Evolutionary conservation across 176 grass and related monocot genomes (phyloP).

Genomic region (Musa schizocarpa): DNA sequence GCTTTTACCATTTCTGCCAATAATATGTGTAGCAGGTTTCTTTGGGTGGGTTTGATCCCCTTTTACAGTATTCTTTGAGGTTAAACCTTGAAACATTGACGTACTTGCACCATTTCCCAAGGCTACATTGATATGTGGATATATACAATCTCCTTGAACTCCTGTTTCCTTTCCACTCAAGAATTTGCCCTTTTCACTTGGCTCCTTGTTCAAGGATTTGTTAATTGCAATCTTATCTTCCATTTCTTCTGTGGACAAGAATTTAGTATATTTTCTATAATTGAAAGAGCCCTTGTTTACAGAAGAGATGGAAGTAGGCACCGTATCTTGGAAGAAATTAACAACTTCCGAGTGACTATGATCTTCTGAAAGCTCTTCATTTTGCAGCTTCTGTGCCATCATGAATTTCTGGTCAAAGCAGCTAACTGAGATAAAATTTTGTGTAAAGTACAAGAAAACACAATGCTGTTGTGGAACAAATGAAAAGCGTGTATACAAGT

Average conservation of each 20-base stretch:
- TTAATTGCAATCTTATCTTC: slow-evolving; percentile 20
- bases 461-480: background rate
- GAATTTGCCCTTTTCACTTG: slow-evolving; percentile 10
- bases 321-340: slow-evolving; percentile 54
- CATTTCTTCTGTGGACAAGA: slow-evolving; percentile 32
- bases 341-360: slow-evolving; percentile 65
- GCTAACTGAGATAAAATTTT: background rate
- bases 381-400: slow-evolving; percentile 45
- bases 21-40: slow-evolving; percentile 19
- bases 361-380: slow-evolving; percentile 60
- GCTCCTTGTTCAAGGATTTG: slow-evolving; percentile 7
- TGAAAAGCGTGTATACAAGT: slow-evolving; percentile 8
- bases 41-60: slow-evolving; percentile 23
- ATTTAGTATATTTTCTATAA: slow-evolving; percentile 15
- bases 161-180: slow-evolving; percentile 27
- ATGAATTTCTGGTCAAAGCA: slow-evolving; percentile 31
- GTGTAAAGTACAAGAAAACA: slow-evolving; percentile 13
- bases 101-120: slow-evolving; percentile 24
- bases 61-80: slow-evolving; percentile 22
- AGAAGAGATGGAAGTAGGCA: slow-evolving; percentile 65
- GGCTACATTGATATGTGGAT: slow-evolving; percentile 18
- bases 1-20: too few species aligned
- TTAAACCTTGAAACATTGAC: slow-evolving; percentile 31
- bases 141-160: slow-evolving; percentile 27
- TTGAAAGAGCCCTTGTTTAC: slow-evolving; percentile 55